These are phyloP conservation scores for Irpex sp. DNA, from an alignment of 1,284 basidiomycete species.

Conservation along the genomic window DNA sequence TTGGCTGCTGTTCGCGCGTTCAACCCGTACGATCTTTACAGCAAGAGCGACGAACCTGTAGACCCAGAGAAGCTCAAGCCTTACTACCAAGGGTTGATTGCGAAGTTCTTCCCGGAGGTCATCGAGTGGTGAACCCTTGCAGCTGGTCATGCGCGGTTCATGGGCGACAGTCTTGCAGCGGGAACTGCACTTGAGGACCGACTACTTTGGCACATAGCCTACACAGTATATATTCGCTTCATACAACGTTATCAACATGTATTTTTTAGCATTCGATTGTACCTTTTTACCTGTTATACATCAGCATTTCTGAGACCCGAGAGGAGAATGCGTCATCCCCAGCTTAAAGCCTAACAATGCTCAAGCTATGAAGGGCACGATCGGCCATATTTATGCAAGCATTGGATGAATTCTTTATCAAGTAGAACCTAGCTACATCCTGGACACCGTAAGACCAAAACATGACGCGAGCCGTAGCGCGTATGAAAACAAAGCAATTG, in stretches of 20 bases:
- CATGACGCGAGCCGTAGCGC: neutral
- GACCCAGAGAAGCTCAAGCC: constrained; percentile 64
- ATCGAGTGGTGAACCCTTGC: constrained; percentile 65
- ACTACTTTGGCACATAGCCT: neutral
- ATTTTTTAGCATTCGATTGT: neutral
- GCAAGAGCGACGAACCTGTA: constrained; percentile 77
- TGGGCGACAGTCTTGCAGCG: neutral
- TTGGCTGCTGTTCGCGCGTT: constrained; percentile 74
- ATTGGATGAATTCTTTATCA: too few relatives aligned
- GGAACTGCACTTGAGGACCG: neutral
- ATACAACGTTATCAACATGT: neutral
- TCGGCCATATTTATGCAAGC: too few relatives aligned
- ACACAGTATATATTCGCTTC: neutral
- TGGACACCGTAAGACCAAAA: neutral
- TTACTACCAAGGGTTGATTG: constrained; percentile 81
- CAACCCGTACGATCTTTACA: constrained; percentile 91
- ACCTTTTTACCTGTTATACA: neutral
- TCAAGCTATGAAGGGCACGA: too few relatives aligned
- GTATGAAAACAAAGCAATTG: neutral
- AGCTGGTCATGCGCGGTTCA: neutral
- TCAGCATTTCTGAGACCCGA: too few relatives aligned
- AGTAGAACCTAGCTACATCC: neutral
- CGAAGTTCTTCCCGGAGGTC: constrained; percentile 79
- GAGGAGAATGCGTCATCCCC: too few relatives aligned
- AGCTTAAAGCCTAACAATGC: too few relatives aligned